Base-by-base conservation (phyloP, 768 basidiomycete genomes). In the Tulasnella sp. region DNA sequence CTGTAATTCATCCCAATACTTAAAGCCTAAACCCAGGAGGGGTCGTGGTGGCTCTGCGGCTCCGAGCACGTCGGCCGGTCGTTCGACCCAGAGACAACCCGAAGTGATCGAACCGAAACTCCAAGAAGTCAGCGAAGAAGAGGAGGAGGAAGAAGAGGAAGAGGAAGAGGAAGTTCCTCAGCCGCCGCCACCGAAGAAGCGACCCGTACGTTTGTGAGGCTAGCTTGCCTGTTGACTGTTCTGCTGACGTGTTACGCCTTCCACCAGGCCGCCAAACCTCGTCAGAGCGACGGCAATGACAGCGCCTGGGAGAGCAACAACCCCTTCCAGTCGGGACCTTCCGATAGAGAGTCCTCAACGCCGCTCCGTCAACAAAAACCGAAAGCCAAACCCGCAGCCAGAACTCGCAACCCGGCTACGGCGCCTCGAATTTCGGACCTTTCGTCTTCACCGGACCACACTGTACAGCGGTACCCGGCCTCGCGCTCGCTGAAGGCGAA, bases 251-350 rank as follows among this genome's bases (percentile, higher is more conserved):
- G 22, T 12, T 29, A n/a, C 17, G 7, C n/a, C 17, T 11, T 3
- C 67, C 4, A 40, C 34, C 17, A 69, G 37, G 32, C 37, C 32
- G 67, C 67, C 1, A 34, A 69, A 11, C 52, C 52, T 12, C 52
- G 52, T 29, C 52, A 59, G 52, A 59, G 52, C 32, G 63, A 35
- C 44, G 47, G 65, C 32, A 89, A 90, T 42, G 90, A 91, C 69
- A 92, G 91, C 76, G 91, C 90, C 39, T 94, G 92, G 91, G 92
- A 94, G 77, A 34, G 2, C n/a, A 92, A 92, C 77, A 94, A 94
- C 75, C 87, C 92, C 35, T 94, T 94, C 78, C 92, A 94, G 77
- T 92, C 91, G 9, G 92, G 91, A n/a, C 89, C 41, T 35, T 65
- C 63, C 89, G 5, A 59, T 59, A n/a, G 52, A 29, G 92, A 94